A percentile compares a stretch with the other conserved stretches of the same genome.
Conservation (phyloP, 345 rosid genomes). For the Gossypium sturtianum region DNA sequence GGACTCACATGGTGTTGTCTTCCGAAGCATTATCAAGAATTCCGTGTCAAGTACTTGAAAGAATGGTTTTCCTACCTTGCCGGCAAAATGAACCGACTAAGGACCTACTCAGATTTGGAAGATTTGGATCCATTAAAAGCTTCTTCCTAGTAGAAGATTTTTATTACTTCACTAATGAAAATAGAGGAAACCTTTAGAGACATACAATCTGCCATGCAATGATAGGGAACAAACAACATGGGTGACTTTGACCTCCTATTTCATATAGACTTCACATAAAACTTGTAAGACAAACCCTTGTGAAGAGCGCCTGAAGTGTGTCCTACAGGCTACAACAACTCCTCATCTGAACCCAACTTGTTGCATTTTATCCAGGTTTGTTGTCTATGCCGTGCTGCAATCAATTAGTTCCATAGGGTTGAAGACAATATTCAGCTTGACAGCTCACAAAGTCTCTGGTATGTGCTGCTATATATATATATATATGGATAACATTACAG, state of each 20-base stretch:
- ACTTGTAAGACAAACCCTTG: slow-evolving; percentile 8
- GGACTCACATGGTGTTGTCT: slow-evolving; percentile 1
- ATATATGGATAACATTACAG: not conserved
- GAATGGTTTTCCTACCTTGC: not conserved
- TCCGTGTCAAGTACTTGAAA: not conserved
- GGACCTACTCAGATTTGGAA: not conserved
- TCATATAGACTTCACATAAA: not conserved
- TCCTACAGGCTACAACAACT: not conserved
- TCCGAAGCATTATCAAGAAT: not conserved
- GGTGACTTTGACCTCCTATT: not conserved
- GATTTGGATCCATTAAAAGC: not conserved
- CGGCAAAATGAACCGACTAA: not conserved
- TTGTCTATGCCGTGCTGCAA: not conserved
- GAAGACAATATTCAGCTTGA: not conserved
- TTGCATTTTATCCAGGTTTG: not conserved
- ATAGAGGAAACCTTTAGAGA: not conserved
- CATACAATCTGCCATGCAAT: not conserved
- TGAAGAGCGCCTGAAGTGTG: slow-evolving; percentile 5
- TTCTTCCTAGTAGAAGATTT: not conserved
- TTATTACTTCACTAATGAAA: not conserved
- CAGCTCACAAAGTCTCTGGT: not conserved
- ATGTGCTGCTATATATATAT: not conserved
- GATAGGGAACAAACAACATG: not conserved
- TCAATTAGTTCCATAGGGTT: not conserved
- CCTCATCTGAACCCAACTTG: not conserved